Evolutionary conservation across 2,329 filamentous ascomycete species (phyloP), one percentile per base, ranked within the genome.

Genomic region (Bipolaris cookei): DNA sequence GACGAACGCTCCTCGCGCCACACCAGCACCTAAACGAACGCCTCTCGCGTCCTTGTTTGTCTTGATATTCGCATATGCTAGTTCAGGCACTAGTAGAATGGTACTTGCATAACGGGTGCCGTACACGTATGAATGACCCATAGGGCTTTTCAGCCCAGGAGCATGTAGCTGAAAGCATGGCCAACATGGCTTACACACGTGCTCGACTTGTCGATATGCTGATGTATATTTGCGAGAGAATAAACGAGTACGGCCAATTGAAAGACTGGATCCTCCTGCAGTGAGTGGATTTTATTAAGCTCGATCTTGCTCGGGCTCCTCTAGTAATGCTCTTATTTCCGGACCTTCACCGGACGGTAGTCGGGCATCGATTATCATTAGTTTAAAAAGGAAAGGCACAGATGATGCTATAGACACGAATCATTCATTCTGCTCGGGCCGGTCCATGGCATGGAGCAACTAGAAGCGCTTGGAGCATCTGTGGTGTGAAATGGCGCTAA

Each of bases 1-100:
- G 63, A 72, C 74, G 74, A 76, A 68, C 47, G 52, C 54, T 63
- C 52, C 64, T 51, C 56, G 61, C 63, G 61, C 59, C 62, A 54
- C 55, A 60, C 51, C 53, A 64, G 54, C 65, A 62, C 38, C 25
- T 54, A 35, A 49, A 71, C 64, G 64, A 51, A 71, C 63, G 65
- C 69, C 63, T 70, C 66, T 67, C 61, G 65, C 65, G 58, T 61
- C 61, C 58, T 44, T 56, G 43, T 63, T 51, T 46, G 54, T 54
- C 48, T 42, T 45, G 41, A 51, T 45, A 55, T 56, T 43, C 38
- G 44, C 42, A 47, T 51, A 58, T 18, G 48, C 54, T 43, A 52
- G 37, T 55, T 55, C 34, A 65, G 62, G 61, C 60, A 61, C 48
- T 57, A 42, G 30, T 28, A 25, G 37, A 20, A 41, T 45, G 50